A percentile compares a stretch with the other conserved stretches of the same genome.
phyloP scores from a whole-genome alignment of 495 filamentous ascomycete species.

The Annulohypoxylon nitens region DNA sequence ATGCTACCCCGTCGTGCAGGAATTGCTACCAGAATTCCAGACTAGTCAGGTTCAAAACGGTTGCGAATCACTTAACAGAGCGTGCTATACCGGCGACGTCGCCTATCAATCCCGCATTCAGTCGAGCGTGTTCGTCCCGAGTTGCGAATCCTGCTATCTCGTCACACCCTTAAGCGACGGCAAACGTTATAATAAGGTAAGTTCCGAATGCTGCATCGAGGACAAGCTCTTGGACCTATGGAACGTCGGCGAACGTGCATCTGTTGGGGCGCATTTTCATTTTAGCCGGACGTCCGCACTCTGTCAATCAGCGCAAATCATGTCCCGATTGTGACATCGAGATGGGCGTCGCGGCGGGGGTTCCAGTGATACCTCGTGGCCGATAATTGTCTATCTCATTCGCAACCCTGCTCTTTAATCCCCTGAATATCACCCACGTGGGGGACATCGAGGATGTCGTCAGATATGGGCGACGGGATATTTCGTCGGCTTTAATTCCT shows the following conservation, averaged over 20 bases:
- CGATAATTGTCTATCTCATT: conserved; percentile 1
- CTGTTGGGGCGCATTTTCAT: background rate
- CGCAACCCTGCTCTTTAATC: background rate
- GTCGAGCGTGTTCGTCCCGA: conserved; percentile 3
- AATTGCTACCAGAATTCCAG: conserved; percentile 15
- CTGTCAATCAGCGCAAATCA: background rate
- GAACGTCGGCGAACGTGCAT: conserved; percentile 5
- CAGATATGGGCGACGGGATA: background rate
- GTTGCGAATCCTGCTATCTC: conserved; percentile 5
- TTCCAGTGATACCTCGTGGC: background rate
- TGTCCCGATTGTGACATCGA: background rate
- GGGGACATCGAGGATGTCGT: conserved; percentile 19
- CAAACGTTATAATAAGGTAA: conserved; percentile 39
- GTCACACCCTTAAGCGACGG: conserved; percentile 9
- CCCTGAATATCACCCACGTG: conserved; percentile 37
- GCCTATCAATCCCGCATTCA: conserved; percentile 28
- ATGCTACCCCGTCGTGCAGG: conserved; percentile 11
- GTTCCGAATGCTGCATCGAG: conserved; percentile 15
- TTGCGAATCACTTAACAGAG: conserved; percentile 27
- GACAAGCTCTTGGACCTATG: background rate
- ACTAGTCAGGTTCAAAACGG: conserved; percentile 17
- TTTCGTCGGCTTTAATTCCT: conserved; percentile 4
- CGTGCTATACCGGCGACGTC: conserved; percentile 9
- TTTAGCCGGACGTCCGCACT: conserved; percentile 9
- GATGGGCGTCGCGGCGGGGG: background rate